Percentiles rank a stretch among this genome's conserved stretches.
phyloP scores from a whole-genome alignment of 352 stramenopile species.

The Elongisporangium undulatum region DNA sequence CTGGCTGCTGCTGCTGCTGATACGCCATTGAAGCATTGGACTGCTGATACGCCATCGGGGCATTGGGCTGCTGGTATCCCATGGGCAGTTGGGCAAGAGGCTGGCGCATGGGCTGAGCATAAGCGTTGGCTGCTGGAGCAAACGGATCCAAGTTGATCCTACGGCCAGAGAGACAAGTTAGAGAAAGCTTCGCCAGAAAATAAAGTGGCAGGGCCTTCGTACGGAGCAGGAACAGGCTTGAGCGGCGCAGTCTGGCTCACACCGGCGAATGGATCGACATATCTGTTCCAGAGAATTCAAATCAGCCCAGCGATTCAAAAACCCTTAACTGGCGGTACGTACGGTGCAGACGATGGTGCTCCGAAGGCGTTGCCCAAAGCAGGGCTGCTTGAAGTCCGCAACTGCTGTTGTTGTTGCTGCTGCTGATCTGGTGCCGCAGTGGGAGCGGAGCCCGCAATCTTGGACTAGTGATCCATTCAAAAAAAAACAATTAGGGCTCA shows the following conservation, averaged over 20 bases:
- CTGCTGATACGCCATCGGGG: slow-evolving; percentile 11
- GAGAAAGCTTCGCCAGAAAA: not conserved
- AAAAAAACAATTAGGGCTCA: not conserved
- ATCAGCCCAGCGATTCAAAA: not conserved
- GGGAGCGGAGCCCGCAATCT: slow-evolving; percentile 11
- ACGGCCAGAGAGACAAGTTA: not conserved
- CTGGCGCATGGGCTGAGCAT: slow-evolving; percentile 15
- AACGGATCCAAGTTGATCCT: slow-evolving; percentile 58
- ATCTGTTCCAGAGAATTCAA: slow-evolving; percentile 9
- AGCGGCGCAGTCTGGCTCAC: slow-evolving; percentile 32
- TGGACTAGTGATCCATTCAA: slow-evolving; percentile 14
- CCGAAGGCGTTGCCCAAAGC: slow-evolving; percentile 10
- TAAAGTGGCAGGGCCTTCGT: not conserved
- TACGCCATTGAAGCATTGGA: slow-evolving; percentile 7
- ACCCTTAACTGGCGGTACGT: no score
- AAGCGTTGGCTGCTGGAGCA: slow-evolving; percentile 16
- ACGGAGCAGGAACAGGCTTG: slow-evolving; percentile 31
- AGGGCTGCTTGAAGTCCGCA: slow-evolving; percentile 23
- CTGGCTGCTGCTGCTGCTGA: slow-evolving; percentile 17
- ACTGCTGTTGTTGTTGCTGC: slow-evolving; percentile 16
- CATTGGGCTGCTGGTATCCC: slow-evolving; percentile 8
- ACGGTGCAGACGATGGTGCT: slow-evolving; percentile 2
- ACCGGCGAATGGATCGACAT: slow-evolving; percentile 60
- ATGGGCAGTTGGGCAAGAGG: slow-evolving; percentile 10
- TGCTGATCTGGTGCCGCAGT: slow-evolving; percentile 4